Percentiles rank a stretch among this genome's conserved stretches.
Evolutionary conservation across 1,284 basidiomycete genomes (phyloP).

Genomic region (Clitocybe nebularis): DNA sequence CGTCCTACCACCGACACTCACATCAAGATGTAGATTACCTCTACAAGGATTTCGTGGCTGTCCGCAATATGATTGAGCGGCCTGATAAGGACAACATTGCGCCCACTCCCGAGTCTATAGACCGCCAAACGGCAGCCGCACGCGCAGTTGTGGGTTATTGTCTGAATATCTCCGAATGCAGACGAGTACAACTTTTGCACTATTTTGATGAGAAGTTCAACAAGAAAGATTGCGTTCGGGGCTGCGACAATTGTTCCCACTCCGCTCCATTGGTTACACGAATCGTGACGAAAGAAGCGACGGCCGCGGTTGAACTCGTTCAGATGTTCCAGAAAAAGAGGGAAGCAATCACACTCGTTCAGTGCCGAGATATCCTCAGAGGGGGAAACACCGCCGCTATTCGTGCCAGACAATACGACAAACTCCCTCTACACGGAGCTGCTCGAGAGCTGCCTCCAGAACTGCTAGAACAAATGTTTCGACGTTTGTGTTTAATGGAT

Average conservation of each 20-base stretch:
- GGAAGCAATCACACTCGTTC: slow-evolving; percentile 41
- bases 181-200: slow-evolving; percentile 78
- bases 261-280: slow-evolving; percentile 35
- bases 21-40: slow-evolving; percentile 29
- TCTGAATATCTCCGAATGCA: slow-evolving; percentile 80
- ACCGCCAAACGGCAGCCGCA: slow-evolving; percentile 34
- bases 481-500: slow-evolving; percentile 46
- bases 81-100: slow-evolving; percentile 24
- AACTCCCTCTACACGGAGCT: slow-evolving; percentile 47
- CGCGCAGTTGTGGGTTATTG: slow-evolving; percentile 67
- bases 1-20: background rate
- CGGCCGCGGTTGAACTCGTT: slow-evolving; percentile 50
- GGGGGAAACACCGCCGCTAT: slow-evolving; percentile 56
- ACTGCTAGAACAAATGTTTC: slow-evolving; percentile 60
- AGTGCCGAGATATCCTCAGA: slow-evolving; percentile 56
- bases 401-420: slow-evolving; percentile 45
- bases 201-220: slow-evolving; percentile 71
- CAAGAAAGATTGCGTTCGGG: slow-evolving; percentile 49
- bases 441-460: slow-evolving; percentile 47
- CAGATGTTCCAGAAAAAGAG: slow-evolving; percentile 34
- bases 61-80: slow-evolving; percentile 37
- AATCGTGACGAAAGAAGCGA: slow-evolving; percentile 54
- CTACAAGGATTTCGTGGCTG: slow-evolving; percentile 31
- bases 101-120: slow-evolving; percentile 28
- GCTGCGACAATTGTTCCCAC: slow-evolving; percentile 75